Evolutionary conservation across 306 rosid species (phyloP).

Genomic region (Begonia fuchsioides): DNA sequence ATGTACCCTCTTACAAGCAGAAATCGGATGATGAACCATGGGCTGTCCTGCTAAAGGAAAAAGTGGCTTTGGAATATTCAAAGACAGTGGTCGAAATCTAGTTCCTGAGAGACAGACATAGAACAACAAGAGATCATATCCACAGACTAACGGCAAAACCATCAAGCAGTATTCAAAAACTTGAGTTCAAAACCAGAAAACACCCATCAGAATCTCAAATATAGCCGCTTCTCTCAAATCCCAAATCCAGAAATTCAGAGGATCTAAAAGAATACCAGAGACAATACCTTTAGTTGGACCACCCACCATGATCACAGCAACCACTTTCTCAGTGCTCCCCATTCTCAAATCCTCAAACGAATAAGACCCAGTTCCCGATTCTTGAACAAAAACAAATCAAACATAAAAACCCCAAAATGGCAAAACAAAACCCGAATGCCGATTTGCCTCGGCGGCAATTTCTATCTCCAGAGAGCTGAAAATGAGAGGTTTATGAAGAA

Average conservation of each 20-base stretch:
- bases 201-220: constrained; percentile 1
- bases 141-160: background rate
- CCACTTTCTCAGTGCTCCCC: constrained; percentile 59
- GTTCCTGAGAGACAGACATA: constrained; percentile 37
- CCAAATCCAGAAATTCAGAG: too few relatives aligned
- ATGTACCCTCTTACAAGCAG: constrained; percentile 82
- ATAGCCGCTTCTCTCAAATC: background rate
- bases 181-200: background rate
- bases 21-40: constrained; percentile 95
- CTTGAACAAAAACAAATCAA: background rate
- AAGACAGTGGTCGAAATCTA: constrained; percentile 85
- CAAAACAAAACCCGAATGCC: constrained; percentile 6
- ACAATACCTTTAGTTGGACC: constrained; percentile 87
- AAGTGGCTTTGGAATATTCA: constrained; percentile 87
- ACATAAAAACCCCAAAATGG: constrained; percentile 1
- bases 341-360: constrained; percentile 8
- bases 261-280: constrained; percentile 4
- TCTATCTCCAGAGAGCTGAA: background rate
- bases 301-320: constrained; percentile 96
- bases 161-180: too few relatives aligned
- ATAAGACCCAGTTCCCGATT: constrained; percentile 30
- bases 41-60: constrained; percentile 97
- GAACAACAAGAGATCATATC: background rate
- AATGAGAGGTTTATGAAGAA: background rate
- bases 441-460: background rate